These are phyloP conservation scores for Catharanthus roseus DNA, from an alignment of 257 asterid genomes.

Conservation along the genomic window DNA sequence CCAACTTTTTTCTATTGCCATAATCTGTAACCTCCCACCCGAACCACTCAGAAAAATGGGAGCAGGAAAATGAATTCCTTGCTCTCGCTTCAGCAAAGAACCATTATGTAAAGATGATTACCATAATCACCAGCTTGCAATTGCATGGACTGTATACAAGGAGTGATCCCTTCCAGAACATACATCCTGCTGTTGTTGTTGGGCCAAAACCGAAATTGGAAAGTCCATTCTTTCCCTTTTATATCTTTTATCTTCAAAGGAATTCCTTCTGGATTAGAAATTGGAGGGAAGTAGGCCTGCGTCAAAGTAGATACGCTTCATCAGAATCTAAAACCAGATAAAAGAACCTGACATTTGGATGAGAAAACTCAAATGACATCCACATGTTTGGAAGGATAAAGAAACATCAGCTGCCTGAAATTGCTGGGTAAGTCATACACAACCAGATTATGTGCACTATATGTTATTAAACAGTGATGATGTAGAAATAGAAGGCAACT, in stretches of 20 bases:
- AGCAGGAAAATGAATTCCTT: background rate
- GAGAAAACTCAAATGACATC: background rate
- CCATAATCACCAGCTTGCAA: conserved; percentile 98
- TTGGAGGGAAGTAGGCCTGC: conserved; percentile 89
- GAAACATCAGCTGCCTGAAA: background rate
- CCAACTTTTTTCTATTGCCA: background rate
- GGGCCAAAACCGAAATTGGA: conserved; percentile 97
- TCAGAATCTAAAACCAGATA: conserved; percentile 12
- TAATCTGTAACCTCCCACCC: conserved; percentile 4
- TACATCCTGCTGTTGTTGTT: conserved; percentile 98
- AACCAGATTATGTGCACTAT: too few relatives aligned
- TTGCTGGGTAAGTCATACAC: too few relatives aligned
- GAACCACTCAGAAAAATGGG: background rate
- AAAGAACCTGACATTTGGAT: conserved; percentile 9
- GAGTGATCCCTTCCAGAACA: conserved; percentile 95
- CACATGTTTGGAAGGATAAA: background rate
- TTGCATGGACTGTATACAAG: conserved; percentile 90
- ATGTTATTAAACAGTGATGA: background rate
- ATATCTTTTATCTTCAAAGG: conserved; percentile 72
- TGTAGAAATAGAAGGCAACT: background rate
- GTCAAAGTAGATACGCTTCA: conserved; percentile 21
- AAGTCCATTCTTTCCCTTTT: conserved; percentile 87
- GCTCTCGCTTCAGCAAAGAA: background rate
- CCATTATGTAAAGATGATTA: conserved; percentile 30
- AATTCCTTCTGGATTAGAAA: conserved; percentile 81